A percentile compares a stretch with the other conserved stretches of the same genome.
These are phyloP conservation scores for Tympanopsis confertula DNA, from an alignment of 2,329 filamentous ascomycete species.

Conservation along the genomic window DNA sequence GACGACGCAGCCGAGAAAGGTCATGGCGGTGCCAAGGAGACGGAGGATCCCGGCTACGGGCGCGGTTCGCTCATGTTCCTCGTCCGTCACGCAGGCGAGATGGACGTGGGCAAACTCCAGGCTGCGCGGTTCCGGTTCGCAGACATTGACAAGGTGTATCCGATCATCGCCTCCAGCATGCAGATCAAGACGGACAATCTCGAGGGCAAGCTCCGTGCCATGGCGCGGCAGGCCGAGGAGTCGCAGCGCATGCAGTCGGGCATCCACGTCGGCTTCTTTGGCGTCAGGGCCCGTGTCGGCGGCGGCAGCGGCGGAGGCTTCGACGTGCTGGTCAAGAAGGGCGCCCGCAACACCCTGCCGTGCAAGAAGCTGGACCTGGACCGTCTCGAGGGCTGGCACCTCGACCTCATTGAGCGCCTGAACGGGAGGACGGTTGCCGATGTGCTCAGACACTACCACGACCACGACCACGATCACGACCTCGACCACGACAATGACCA, in stretches of 20 bases:
- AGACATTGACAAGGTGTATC: conserved; percentile 52
- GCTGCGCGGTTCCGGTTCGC: conserved; percentile 72
- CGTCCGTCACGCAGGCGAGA: conserved; percentile 47
- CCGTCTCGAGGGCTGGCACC: conserved; percentile 40
- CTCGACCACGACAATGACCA: too few species aligned
- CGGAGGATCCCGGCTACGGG: conserved; percentile 34
- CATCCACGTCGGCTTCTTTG: conserved; percentile 47
- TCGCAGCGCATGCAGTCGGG: conserved; percentile 34
- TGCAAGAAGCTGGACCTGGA: conserved; percentile 40
- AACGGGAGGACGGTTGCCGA: conserved; percentile 27
- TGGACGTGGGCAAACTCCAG: conserved; percentile 52
- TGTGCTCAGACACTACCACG: conserved; percentile 24
- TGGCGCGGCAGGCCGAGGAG: conserved; percentile 45
- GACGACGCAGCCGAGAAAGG: conserved; percentile 30
- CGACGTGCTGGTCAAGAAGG: conserved; percentile 47
- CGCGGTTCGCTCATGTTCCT: conserved; percentile 74
- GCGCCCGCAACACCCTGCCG: conserved; percentile 47
- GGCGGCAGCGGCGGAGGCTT: conserved; percentile 38
- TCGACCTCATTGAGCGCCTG: conserved; percentile 38
- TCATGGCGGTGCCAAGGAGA: conserved; percentile 10
- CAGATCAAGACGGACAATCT: conserved; percentile 59
- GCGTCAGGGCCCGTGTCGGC: conserved; percentile 35
- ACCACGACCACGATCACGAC: too few species aligned
- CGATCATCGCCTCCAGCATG: conserved; percentile 60
- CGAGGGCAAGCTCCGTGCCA: conserved; percentile 44